These are phyloP conservation scores for Lasiosphaeriaceae sp. DNA, from an alignment of 495 filamentous ascomycete genomes.

Conservation along the genomic window DNA sequence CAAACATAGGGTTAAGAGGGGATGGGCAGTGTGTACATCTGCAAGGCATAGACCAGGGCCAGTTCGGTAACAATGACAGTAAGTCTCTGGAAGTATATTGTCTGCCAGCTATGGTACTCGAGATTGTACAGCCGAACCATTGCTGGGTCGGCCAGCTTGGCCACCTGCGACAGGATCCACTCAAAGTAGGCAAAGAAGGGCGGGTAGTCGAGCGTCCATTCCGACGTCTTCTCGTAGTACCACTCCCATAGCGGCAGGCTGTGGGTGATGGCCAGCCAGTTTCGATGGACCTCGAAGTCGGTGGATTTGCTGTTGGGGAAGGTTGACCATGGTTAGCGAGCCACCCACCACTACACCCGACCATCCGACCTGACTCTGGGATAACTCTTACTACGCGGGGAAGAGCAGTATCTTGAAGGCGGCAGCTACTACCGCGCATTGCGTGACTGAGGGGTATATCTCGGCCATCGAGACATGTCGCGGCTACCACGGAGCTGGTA, in stretches of 20 bases:
- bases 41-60: constrained; percentile 77
- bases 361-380: too few species aligned
- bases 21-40: constrained; percentile 49
- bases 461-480: constrained; percentile 63
- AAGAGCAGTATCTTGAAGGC: constrained; percentile 93
- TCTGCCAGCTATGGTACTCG: constrained; percentile 83
- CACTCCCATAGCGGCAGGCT: constrained; percentile 83
- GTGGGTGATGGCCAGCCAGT: constrained; percentile 94
- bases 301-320: constrained; percentile 77
- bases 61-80: constrained; percentile 88
- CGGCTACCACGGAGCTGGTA: constrained; percentile 7
- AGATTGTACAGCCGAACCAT: constrained; percentile 83
- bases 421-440: constrained; percentile 81
- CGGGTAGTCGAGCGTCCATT: constrained; percentile 99
- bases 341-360: too few species aligned
- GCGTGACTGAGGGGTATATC: constrained; percentile 75
- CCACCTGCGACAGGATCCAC: constrained; percentile 83
- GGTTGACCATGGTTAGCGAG: not conserved
- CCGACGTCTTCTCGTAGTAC: constrained; percentile 95
- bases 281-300: constrained; percentile 96
- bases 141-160: constrained; percentile 67
- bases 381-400: constrained; percentile 80
- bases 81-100: constrained; percentile 84
- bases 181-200: constrained; percentile 98
- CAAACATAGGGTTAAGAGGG: not conserved